Conservation (phyloP, 306 rosid genomes). For the Boehmeria nivea region DNA sequence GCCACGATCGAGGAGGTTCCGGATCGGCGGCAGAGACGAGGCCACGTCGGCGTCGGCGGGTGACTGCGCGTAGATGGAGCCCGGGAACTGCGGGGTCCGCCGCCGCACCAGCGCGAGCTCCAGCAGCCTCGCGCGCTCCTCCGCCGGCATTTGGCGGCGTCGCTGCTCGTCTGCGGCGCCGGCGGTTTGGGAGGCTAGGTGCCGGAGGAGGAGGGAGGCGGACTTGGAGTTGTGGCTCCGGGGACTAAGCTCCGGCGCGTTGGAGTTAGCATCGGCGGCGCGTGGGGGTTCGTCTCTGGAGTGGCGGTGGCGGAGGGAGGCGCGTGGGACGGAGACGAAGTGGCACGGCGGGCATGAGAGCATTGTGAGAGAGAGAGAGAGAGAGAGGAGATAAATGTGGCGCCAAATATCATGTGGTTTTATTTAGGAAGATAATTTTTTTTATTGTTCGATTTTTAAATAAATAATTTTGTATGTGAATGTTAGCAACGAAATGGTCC, state of each 20-base stretch:
- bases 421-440: no score
- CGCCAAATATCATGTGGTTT: background rate
- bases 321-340: constrained; percentile 17
- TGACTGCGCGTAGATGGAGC: constrained; percentile 78
- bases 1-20: constrained; percentile 28
- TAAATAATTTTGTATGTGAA: background rate
- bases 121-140: constrained; percentile 47
- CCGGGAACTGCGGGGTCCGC: constrained; percentile 89
- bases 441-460: no score
- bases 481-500: constrained; percentile 23
- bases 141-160: constrained; percentile 29
- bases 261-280: constrained; percentile 8
- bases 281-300: constrained; percentile 1
- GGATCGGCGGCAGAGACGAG: constrained; percentile 54
- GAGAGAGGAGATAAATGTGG: constrained; percentile 2
- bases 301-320: constrained; percentile 12
- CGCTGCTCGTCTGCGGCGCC: constrained; percentile 20
- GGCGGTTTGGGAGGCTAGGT: constrained; percentile 28
- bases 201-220: constrained; percentile 41
- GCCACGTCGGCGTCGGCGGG: constrained; percentile 67
- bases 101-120: constrained; percentile 74
- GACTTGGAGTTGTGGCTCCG: constrained; percentile 83
- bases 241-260: constrained; percentile 29
- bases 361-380: constrained; percentile 11
- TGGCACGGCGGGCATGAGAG: constrained; percentile 34